Evolutionary conservation across 352 stramenopile genomes (phyloP).

Genomic region (Lagenidium giganteum): DNA sequence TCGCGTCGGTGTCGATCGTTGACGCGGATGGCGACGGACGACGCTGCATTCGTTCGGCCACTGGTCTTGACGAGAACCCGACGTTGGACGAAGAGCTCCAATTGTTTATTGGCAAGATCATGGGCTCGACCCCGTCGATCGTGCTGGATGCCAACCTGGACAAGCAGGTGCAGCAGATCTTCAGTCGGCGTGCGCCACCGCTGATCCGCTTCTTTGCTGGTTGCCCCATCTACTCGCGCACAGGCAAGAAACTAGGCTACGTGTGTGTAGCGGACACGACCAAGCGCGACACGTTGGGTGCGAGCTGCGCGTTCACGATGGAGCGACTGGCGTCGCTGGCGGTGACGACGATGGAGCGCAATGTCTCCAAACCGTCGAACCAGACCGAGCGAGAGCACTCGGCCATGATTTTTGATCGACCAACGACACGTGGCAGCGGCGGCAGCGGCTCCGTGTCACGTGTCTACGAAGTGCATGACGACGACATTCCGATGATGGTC

Average conservation of each 20-base stretch:
- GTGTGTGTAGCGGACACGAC: constrained; percentile 71
- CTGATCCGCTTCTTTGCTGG: constrained; percentile 75
- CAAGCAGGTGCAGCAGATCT: constrained; percentile 56
- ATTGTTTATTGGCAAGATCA: constrained; percentile 72
- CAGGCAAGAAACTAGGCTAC: constrained; percentile 65
- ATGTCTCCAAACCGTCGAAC: constrained; percentile 27
- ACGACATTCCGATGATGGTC: constrained; percentile 10
- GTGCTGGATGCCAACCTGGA: constrained; percentile 70
- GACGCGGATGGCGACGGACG: constrained; percentile 41
- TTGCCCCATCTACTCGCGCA: constrained; percentile 70
- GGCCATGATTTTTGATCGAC: constrained; percentile 39
- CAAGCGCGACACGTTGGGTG: constrained; percentile 70
- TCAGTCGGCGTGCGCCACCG: constrained; percentile 29
- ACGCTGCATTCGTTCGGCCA: constrained; percentile 44
- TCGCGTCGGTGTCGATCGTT: constrained; percentile 68
- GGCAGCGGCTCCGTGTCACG: too few species aligned
- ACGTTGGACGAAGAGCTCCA: constrained; percentile 51
- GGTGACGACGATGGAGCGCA: constrained; percentile 73
- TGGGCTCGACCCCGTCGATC: constrained; percentile 70
- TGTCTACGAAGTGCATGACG: constrained; percentile 16
- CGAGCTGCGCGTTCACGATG: constrained; percentile 76
- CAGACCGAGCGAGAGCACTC: constrained; percentile 26
- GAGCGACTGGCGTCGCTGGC: constrained; percentile 69
- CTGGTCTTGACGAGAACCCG: constrained; percentile 40
- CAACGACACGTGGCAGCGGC: too few species aligned